Base-by-base conservation (phyloP, 345 rosid species). In the Clarkia xantiana region DNA sequence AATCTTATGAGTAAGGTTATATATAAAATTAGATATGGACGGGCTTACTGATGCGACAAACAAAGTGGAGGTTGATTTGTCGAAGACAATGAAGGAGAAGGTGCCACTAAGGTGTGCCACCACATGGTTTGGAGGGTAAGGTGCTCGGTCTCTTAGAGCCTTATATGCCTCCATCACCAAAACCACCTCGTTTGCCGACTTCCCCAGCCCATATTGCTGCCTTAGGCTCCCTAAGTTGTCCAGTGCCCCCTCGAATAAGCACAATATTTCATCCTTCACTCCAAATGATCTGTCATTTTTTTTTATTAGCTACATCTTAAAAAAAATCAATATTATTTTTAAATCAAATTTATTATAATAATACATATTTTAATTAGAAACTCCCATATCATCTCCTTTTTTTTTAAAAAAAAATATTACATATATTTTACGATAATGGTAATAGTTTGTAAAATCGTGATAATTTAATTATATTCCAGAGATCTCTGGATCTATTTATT, bases 111-210 rank as follows among this genome's bases (percentile, higher is more conserved):
- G 83, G 66, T 90, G 95, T 29, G 84, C 84, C 15, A 90, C 95
- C 10, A 90, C 82, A 41, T 83, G 97, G 81, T 67, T 90, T 0
- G 94, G 60, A 16, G 97, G 97, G 64, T 86, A 90, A 9, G 97
- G 97, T 39, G 97, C 97, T 51, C 97, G 66, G 67, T 90, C 97
- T 3, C 97, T 91, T 16, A 90, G 91, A 46, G 95, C 86, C 91
- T 90, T 90, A 57, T 90, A 90, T 42, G 97, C 97, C 68, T 90
- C 97, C 14, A 90, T 90, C 18, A 90, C 84, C 58, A 90, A 59
- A 17, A 83, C 44, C 57, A 75, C 97, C 75, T 90, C 97, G 50
- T 86, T 86, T 12, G 82, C 84, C 0, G 81, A 79, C 63, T 90
- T 90, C 1, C 82, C 82, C 5, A 90, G 79, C 3, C 97, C 97